These are phyloP conservation scores for Ceratobasidium sp. DNA, from an alignment of 1,284 basidiomycete species.

Conservation along the genomic window DNA sequence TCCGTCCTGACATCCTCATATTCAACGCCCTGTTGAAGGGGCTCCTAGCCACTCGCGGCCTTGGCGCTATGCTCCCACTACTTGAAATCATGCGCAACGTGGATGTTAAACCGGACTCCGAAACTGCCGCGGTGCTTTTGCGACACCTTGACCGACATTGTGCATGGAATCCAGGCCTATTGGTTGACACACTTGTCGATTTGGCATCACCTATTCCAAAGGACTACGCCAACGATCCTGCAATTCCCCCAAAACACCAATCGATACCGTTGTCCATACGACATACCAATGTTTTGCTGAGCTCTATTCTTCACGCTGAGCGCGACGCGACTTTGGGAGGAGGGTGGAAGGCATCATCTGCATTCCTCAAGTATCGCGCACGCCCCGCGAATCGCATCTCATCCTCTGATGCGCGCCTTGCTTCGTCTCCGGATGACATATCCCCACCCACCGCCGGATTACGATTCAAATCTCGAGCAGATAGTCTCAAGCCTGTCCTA, in stretches of 20 bases:
- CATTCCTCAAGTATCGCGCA: slow-evolving; percentile 28
- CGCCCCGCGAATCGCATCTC: slow-evolving; percentile 7
- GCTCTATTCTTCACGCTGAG: slow-evolving; percentile 21
- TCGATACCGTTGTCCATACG: slow-evolving; percentile 20
- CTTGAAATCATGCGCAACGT: slow-evolving; percentile 26
- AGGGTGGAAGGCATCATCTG: slow-evolving; percentile 31
- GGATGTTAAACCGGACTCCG: slow-evolving; percentile 4
- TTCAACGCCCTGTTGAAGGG: slow-evolving; percentile 30
- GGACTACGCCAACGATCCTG: slow-evolving; percentile 1
- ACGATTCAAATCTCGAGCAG: neutral
- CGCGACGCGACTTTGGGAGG: slow-evolving; percentile 4
- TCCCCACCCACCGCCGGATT: slow-evolving; percentile 29
- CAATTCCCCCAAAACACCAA: slow-evolving; percentile 9
- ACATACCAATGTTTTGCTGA: slow-evolving; percentile 27
- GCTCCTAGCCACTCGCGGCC: slow-evolving; percentile 16
- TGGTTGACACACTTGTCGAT: slow-evolving; percentile 29
- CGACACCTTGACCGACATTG: slow-evolving; percentile 28
- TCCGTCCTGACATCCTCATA: slow-evolving; percentile 20
- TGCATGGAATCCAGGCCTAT: slow-evolving; percentile 23
- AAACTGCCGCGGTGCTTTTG: slow-evolving; percentile 13
- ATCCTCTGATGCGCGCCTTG: slow-evolving; percentile 3
- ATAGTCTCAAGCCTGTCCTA: neutral
- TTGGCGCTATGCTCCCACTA: slow-evolving; percentile 12
- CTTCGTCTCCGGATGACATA: neutral
- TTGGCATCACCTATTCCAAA: slow-evolving; percentile 19